Base-by-base conservation (phyloP, 2,329 filamentous ascomycete genomes). In the Colletotrichum abscissum region DNA sequence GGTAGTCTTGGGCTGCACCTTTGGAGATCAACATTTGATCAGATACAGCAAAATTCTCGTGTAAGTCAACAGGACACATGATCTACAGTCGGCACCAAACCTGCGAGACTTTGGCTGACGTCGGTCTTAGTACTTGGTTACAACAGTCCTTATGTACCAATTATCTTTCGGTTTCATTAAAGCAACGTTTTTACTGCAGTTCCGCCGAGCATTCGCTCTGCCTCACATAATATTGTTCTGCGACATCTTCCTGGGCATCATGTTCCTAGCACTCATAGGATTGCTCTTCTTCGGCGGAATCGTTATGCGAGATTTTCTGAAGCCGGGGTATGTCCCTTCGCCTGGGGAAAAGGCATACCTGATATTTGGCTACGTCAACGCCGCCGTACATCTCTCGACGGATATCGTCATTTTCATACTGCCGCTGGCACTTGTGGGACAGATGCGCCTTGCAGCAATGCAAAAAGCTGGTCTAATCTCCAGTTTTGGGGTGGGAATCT, bases 151-250 rank as follows among this genome's bases (percentile, higher is more conserved):
- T 2, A 3, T 52, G 6, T 83, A 83, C 70, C 80, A 79, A 56
- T 30, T 75, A 12, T 73, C 78, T 35, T 76, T 83, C 7, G 54
- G 76, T 28, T 72, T 75, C n/a, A 76, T 79, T 62, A 84, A 84
- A 66, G 76, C 80, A 42, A 81, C 81, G 1, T 80, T 84, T 42
- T 75, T 83, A 35, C 72, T 81, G 4, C 82, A 83, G 73, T 84
- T 83, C 76, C 80, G 81, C 26, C 79, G 82, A 11, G 77, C 82
- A 14, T 80, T 79, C 7, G 72, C 72, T 0, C 12, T 75, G 2
- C 68, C 72, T 3, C 26, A 22, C 0, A 52, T 75, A 14, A 57
- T 42, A 19, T 19, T 55, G 0, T 63, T 74, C 2, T 75, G 74
- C 57, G 65, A 75, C 38, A 30, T 56, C 1, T 33, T 72, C 9